A percentile compares a stretch with the other conserved stretches of the same genome.
Evolutionary conservation across 192 early-diverging fungal species (phyloP).

Genomic region (Coemansia sp.): DNA sequence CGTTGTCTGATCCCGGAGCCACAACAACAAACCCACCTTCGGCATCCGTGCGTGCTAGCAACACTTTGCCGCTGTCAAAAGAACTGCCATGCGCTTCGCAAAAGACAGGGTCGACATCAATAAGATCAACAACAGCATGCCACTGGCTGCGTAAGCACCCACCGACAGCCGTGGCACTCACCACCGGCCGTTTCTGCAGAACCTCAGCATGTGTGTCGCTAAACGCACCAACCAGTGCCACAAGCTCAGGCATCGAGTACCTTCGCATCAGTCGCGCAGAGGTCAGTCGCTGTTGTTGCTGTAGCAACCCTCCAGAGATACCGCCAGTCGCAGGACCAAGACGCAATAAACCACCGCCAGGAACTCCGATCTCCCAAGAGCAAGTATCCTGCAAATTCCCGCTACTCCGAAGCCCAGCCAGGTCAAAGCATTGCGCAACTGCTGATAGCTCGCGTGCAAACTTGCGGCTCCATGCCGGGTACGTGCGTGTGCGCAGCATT

Average conservation of each 20-base stretch:
- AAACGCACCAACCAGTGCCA: slow-evolving; percentile 27
- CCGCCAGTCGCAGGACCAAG: background rate
- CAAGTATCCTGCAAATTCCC: background rate
- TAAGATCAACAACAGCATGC: slow-evolving; percentile 2
- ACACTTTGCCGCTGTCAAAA: background rate
- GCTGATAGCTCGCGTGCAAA: slow-evolving; percentile 51
- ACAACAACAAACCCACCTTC: slow-evolving; percentile 11
- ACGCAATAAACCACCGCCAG: background rate
- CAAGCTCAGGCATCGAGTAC: slow-evolving; percentile 46
- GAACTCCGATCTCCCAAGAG: background rate
- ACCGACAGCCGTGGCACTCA: background rate
- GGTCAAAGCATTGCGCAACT: slow-evolving; percentile 21
- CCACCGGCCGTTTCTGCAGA: background rate
- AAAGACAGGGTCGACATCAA: background rate
- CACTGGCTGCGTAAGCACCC: background rate
- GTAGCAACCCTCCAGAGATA: background rate
- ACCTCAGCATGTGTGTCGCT: background rate
- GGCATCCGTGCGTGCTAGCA: background rate
- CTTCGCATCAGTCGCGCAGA: slow-evolving; percentile 30
- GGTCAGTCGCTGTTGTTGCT: slow-evolving; percentile 15
- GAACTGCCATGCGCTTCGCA: background rate
- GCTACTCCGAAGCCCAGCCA: background rate
- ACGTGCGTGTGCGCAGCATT: slow-evolving; percentile 29
- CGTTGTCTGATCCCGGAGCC: slow-evolving; percentile 5
- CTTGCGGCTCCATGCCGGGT: slow-evolving; percentile 52